Conservation (phyloP, 208 protist genomes). For the Acanthamoeba culbertsoni region DNA sequence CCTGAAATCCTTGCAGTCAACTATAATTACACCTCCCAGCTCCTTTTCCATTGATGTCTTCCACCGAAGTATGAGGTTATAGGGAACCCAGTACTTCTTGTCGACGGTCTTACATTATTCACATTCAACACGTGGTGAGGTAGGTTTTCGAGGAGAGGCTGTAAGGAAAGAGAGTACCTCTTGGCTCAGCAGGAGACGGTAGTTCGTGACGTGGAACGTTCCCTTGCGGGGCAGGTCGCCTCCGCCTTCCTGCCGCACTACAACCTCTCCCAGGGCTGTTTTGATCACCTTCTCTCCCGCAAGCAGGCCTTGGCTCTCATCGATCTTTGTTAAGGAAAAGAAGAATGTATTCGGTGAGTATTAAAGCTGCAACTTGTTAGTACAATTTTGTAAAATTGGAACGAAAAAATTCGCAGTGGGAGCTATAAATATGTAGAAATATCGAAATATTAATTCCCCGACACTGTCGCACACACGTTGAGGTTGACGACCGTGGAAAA, state of each 20-base stretch:
- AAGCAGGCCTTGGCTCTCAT: conserved; percentile 30
- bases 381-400: too few relatives aligned
- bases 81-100: conserved; percentile 36
- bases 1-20: conserved; percentile 35
- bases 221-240: conserved; percentile 26
- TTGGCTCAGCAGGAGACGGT: not conserved
- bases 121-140: not conserved
- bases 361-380: too few relatives aligned
- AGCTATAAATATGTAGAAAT: too few relatives aligned
- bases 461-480: too few relatives aligned
- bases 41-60: not conserved
- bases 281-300: not conserved
- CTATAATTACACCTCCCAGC: not conserved
- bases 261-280: not conserved
- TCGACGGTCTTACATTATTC: not conserved
- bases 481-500: not conserved
- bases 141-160: not conserved
- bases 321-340: not conserved
- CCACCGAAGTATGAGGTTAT: conserved; percentile 14
- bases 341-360: not conserved
- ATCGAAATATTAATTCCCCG: too few relatives aligned
- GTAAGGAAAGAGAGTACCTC: not conserved
- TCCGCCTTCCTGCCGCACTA: conserved; percentile 20
- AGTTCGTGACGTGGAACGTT: conserved; percentile 29
- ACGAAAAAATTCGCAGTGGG: too few relatives aligned